These are phyloP conservation scores for Talaromyces atroroseus DNA, from an alignment of 2,329 filamentous ascomycete species.

Conservation along the genomic window DNA sequence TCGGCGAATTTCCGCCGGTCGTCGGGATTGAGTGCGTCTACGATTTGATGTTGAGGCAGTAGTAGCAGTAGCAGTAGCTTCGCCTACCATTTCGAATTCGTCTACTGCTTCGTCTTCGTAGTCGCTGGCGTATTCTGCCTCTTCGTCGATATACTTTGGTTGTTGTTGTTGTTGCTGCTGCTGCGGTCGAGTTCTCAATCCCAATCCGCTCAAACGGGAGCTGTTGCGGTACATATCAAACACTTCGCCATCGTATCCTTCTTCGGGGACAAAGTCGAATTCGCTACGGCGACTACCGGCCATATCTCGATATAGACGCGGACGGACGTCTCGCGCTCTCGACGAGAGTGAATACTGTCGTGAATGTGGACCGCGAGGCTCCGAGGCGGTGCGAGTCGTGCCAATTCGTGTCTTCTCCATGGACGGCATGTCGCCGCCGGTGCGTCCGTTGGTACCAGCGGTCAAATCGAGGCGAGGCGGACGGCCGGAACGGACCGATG, in stretches of 20 bases:
- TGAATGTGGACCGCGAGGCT: constrained; percentile 42
- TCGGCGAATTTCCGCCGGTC: constrained; percentile 61
- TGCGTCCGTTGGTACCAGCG: constrained; percentile 27
- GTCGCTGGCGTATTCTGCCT: constrained; percentile 53
- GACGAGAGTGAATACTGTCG: constrained; percentile 26
- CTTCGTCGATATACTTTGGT: constrained; percentile 67
- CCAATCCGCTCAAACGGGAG: constrained; percentile 38
- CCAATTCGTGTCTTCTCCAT: constrained; percentile 40
- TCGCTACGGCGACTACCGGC: constrained; percentile 27
- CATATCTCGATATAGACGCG: too few relatives aligned
- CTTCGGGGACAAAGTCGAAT: constrained; percentile 22
- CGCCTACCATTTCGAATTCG: constrained; percentile 72
- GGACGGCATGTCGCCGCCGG: constrained; percentile 20
- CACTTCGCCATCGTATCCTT: constrained; percentile 40
- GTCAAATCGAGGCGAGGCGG: constrained; percentile 42
- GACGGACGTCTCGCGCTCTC: constrained; percentile 24
- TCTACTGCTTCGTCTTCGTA: constrained; percentile 65
- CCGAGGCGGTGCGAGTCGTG: constrained; percentile 47
- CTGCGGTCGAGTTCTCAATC: constrained; percentile 36
- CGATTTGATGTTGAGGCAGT: background rate
- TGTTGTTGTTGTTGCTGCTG: constrained; percentile 18
- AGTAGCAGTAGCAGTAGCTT: constrained; percentile 13
- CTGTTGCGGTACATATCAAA: constrained; percentile 63
- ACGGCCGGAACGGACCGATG: constrained; percentile 42
- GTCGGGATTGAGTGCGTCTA: constrained; percentile 21